Base-by-base conservation (phyloP, 352 stramenopile genomes). In the Globisporangium sylvaticum region DNA sequence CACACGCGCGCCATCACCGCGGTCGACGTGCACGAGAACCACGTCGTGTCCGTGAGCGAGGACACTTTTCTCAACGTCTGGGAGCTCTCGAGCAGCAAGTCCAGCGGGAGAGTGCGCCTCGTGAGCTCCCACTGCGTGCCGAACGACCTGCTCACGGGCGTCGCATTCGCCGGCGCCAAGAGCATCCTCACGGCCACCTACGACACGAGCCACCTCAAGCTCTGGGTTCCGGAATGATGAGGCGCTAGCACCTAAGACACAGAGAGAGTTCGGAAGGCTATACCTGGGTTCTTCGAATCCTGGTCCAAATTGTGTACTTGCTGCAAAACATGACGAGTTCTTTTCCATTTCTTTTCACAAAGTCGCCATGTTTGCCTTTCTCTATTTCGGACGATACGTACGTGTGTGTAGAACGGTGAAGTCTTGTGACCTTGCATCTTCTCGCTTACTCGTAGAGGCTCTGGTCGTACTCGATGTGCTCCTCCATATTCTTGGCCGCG, bases 381-480 rank as follows among this genome's bases (percentile, higher is more conserved):
- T 24, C 42, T 50, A 50, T 50, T 22, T 24, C 42, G 1, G 18
- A 48, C 22, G 15, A 50, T 50, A 50, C 18, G 42, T 50, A 50
- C 42, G 42, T 50, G 37, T 37, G 31, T 37, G 1, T 37, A 5
- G 4, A 37, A 37, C 7, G 5, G 31, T 5, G 31, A 37, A 37
- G 31, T 8, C 31, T 37, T 12, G 7, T 37, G 31, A 12, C 31
- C 8, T 37, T 37, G 22, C 20, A 20, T 10, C 1, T 7, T 54
- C 46, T 54, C 27, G 46, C 7, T 63, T 24, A 93, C 31, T 93
- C 86, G 63, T 85, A 95, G 32, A 95, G 65, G 63, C 83, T 89
- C 24, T 89, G 78, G 59, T 95, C 86, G 74, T 95, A 95, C 63
- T 93, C 76, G 54, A 95, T 91, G 75, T 95, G 86, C 20, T 91